These are phyloP conservation scores for Tetrahymena malaccensis DNA, from an alignment of 73 alveolate species.

Conservation along the genomic window DNA sequence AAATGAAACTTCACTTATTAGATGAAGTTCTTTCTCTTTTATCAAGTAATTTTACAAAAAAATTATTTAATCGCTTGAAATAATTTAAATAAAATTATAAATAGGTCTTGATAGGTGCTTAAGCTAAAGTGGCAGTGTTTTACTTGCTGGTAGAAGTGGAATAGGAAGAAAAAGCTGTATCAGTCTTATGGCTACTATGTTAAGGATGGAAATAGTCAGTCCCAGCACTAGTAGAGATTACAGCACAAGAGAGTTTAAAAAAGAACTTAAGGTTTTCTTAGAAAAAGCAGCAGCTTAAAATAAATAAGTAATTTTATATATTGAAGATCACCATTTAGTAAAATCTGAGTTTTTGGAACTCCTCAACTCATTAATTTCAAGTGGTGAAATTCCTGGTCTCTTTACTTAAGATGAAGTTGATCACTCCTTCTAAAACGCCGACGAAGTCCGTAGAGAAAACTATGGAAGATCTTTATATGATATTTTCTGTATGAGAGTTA, in stretches of 20 bases:
- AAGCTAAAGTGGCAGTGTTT: conserved; percentile 65
- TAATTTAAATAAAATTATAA: not conserved
- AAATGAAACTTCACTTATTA: conserved; percentile 66
- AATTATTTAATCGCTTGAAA: conserved; percentile 34
- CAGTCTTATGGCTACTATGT: conserved; percentile 70
- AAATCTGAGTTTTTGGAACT: conserved; percentile 73
- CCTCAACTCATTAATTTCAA: conserved; percentile 88
- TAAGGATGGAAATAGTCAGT: conserved; percentile 57
- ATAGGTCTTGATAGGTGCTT: not conserved
- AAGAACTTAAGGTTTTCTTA: conserved; percentile 91
- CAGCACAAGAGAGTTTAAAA: conserved; percentile 78
- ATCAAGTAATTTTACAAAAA: conserved; percentile 59
- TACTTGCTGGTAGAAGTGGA: conserved; percentile 97
- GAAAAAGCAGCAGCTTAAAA: conserved; percentile 87
- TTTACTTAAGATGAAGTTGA: conserved; percentile 96
- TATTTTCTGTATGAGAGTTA: conserved; percentile 8
- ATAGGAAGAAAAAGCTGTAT: conserved; percentile 94
- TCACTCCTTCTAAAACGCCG: conserved; percentile 60
- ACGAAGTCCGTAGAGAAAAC: conserved; percentile 32
- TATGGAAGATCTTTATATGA: conserved; percentile 37
- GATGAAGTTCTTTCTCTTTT: conserved; percentile 71
- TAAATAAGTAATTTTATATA: conserved; percentile 64
- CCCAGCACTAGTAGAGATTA: conserved; percentile 78
- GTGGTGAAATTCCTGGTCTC: conserved; percentile 99
- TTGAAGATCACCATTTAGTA: conserved; percentile 96